These are phyloP conservation scores for Earliella scabrosa DNA, from an alignment of 1,284 basidiomycete species.

Conservation along the genomic window DNA sequence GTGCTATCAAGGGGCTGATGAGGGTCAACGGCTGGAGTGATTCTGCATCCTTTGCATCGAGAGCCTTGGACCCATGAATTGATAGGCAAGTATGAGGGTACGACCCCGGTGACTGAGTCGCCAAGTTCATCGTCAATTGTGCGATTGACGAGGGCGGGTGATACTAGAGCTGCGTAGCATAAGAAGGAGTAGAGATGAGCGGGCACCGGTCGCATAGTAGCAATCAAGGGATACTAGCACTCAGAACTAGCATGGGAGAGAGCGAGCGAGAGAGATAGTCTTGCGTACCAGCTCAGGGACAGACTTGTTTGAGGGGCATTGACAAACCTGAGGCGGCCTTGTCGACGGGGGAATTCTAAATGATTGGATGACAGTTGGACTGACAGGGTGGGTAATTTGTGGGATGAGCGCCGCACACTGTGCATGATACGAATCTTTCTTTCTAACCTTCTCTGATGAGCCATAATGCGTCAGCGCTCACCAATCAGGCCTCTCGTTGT, in stretches of 20 bases:
- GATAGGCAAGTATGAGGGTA: not conserved
- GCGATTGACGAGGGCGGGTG: not conserved
- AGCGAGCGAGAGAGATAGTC: no score
- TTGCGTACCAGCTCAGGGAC: no score
- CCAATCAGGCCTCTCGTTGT: no score
- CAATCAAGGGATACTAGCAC: not conserved
- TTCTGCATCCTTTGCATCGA: not conserved
- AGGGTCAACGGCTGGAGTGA: not conserved
- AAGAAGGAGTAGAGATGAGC: not conserved
- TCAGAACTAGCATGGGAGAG: not conserved
- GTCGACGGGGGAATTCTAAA: no score
- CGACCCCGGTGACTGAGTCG: not conserved
- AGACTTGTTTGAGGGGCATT: no score
- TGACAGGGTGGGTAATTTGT: no score
- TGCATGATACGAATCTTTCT: no score
- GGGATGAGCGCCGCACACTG: no score
- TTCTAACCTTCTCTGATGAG: no score
- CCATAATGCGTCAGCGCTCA: no score
- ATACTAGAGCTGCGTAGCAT: not conserved
- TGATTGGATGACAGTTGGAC: no score
- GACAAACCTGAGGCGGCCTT: no score
- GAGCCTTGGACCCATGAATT: not conserved
- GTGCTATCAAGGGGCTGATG: not conserved
- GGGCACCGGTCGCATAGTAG: not conserved
- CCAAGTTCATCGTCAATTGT: not conserved